A percentile compares a stretch with the other conserved stretches of the same genome.
These are phyloP conservation scores for Mucor ambiguus DNA, from an alignment of 371 early-diverging fungal species.

Conservation along the genomic window DNA sequence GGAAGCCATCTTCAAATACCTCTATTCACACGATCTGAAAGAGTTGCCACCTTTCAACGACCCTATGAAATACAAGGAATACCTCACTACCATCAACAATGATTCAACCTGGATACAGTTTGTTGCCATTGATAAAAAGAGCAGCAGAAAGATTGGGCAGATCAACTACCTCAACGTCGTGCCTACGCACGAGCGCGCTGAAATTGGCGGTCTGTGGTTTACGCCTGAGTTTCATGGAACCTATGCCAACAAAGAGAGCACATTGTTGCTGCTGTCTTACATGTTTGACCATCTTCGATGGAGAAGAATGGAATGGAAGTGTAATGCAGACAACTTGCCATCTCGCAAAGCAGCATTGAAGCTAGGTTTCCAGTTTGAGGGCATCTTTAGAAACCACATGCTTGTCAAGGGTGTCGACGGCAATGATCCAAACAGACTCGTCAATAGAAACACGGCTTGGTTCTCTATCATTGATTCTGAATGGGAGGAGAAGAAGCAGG, in stretches of 20 bases:
- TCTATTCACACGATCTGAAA: not conserved
- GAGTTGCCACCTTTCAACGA: not conserved
- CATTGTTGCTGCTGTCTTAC: not conserved
- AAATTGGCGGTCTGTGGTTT: not conserved
- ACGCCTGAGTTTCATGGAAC: not conserved
- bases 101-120: not conserved
- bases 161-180: not conserved
- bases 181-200: not conserved
- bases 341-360: not conserved
- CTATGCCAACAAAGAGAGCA: not conserved
- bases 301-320: not conserved
- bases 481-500: not conserved
- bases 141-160: not conserved
- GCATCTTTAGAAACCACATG: not conserved
- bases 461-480: not conserved
- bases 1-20: conserved; percentile 3
- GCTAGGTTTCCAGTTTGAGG: not conserved
- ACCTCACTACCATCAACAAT: not conserved
- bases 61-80: not conserved
- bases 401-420: not conserved
- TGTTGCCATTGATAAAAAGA: not conserved
- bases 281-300: not conserved
- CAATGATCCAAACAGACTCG: not conserved
- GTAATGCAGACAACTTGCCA: not conserved
- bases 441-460: not conserved